Evolutionary conservation across 371 early-diverging fungal species (phyloP), one percentile per base, ranked within the genome.

Genomic region (Batkoa obscura): DNA sequence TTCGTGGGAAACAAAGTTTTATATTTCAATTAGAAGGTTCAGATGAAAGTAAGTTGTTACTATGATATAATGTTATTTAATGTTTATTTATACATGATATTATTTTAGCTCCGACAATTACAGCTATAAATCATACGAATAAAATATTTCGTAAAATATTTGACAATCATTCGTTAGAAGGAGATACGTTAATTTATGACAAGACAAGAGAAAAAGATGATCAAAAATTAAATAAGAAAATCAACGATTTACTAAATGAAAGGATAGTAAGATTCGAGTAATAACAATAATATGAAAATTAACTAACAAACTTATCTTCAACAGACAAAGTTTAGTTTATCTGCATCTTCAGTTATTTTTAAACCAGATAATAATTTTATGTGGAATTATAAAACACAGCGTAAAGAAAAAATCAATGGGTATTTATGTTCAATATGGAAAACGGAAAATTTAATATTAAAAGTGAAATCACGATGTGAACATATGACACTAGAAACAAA

Each of bases 341-440:
- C 23, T 23, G 23, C 23, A 23, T 23, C 23, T 23, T 23, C 23
- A 23, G 23, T 23, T 23, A 23, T 23, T 23, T 23, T 23, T 23
- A 23, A 23, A 23, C 23, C 23, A 23, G 23, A 23, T 23, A 23
- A 23, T 23, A 23, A 23, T 23, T 23, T 23, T 23, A 23, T 23
- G 23, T 23, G 23, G 23, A 23, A 23, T 23, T 23, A 23, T 23
- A 23, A 23, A 23, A 23, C 23, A 23, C 23, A 47, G 48, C 4
- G 15, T 47, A 32, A 47, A 47, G 48, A 47, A 30, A 32, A 47
- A 32, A 32, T 30, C 9, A 23, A 15, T 15, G 64, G 62, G 12
- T 66, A 56, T 38, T 61, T 64, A 30, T 66, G 66, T 49, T 62
- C 58, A 15, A 64, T 66, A 15, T 66, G 66, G 66, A 66, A 66